Evolutionary conservation across 106 monocot genomes (phyloP), one percentile per base, ranked within the genome.

Genomic region (Agapanthus africanus): DNA sequence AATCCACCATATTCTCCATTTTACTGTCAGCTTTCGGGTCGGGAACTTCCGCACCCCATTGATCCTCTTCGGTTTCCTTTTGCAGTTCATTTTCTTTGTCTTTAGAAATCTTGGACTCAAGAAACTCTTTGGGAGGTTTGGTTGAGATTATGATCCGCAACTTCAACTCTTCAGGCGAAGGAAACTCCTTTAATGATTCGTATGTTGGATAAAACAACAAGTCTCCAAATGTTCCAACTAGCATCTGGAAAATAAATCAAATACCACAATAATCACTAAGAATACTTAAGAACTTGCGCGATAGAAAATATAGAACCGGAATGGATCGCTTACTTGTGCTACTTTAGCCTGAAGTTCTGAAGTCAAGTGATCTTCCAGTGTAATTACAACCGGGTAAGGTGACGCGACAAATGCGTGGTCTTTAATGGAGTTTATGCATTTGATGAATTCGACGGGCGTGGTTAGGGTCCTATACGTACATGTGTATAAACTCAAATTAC

Each of bases 291-390:
- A n/a, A n/a, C n/a, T n/a, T n/a, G n/a, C n/a, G n/a, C n/a, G n/a
- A n/a, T n/a, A n/a, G n/a, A n/a, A n/a, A n/a, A n/a, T n/a, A n/a
- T n/a, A n/a, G n/a, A n/a, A n/a, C n/a, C n/a, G n/a, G n/a, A n/a
- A n/a, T n/a, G n/a, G n/a, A n/a, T n/a, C n/a, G 21, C 40, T 34
- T 40, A 91, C 94, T 85, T 71, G 42, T 66, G 95, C 91, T 16
- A 74, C 85, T 84, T 85, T 84, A 70, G 88, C 88, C 41, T 91
- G 95, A 74, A 95, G 95, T 70, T 82, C 73, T 16, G 91, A 72
- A 52, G 80, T 79, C 14, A 95, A 79, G 51, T 95, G 95, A 61
- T 95, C 95, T 70, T 95, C 95, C 23, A 95, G 71, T 38, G 95
- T 95, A 22, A 95, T 81, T 49, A 95, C 77, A 32, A 91, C 77